Percentiles rank a stretch among this genome's conserved stretches.
Evolutionary conservation across 768 basidiomycete species (phyloP).

Genomic region (Xerocomellus amylosporus): DNA sequence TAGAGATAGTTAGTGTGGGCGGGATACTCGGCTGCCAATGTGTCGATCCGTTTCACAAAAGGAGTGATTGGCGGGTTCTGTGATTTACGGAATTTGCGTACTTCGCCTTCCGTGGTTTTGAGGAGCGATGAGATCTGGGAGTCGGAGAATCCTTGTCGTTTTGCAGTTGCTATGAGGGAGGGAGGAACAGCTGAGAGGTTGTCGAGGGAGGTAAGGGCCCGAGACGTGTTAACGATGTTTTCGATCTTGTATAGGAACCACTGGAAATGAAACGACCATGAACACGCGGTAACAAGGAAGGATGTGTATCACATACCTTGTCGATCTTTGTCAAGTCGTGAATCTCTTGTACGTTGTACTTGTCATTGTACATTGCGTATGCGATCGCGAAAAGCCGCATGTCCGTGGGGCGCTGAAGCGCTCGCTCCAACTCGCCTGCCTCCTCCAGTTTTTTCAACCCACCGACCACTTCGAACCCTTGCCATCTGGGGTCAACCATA

Average conservation of each 20-base stretch:
- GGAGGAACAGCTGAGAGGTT: slow-evolving; percentile 67
- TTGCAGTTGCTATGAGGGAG: slow-evolving; percentile 82
- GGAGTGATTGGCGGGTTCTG: slow-evolving; percentile 74
- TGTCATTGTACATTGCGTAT: slow-evolving; percentile 93
- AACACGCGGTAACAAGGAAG: not conserved
- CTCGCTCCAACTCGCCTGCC: slow-evolving; percentile 62
- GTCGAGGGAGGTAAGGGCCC: slow-evolving; percentile 64
- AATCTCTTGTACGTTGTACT: slow-evolving; percentile 84
- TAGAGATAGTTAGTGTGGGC: slow-evolving; percentile 99
- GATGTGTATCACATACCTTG: slow-evolving; percentile 50
- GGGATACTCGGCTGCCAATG: slow-evolving; percentile 96
- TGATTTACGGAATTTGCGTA: slow-evolving; percentile 84
- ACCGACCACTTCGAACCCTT: slow-evolving; percentile 95
- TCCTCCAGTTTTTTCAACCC: slow-evolving; percentile 80
- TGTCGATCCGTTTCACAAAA: slow-evolving; percentile 99
- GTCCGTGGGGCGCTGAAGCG: slow-evolving; percentile 83
- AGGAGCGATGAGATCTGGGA: slow-evolving; percentile 84
- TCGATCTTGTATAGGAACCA: slow-evolving; percentile 99
- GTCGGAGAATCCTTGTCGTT: slow-evolving; percentile 95
- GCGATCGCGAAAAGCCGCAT: slow-evolving; percentile 96
- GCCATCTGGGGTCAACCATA: slow-evolving; percentile 95
- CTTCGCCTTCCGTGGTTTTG: slow-evolving; percentile 65
- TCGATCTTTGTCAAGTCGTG: slow-evolving; percentile 98
- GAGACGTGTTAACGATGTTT: slow-evolving; percentile 92
- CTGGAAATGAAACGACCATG: slow-evolving; percentile 35